Percentiles rank a stretch among this genome's conserved stretches.
phyloP scores from a whole-genome alignment of 2,329 filamentous ascomycete species.

The Bipolaris oryzae region DNA sequence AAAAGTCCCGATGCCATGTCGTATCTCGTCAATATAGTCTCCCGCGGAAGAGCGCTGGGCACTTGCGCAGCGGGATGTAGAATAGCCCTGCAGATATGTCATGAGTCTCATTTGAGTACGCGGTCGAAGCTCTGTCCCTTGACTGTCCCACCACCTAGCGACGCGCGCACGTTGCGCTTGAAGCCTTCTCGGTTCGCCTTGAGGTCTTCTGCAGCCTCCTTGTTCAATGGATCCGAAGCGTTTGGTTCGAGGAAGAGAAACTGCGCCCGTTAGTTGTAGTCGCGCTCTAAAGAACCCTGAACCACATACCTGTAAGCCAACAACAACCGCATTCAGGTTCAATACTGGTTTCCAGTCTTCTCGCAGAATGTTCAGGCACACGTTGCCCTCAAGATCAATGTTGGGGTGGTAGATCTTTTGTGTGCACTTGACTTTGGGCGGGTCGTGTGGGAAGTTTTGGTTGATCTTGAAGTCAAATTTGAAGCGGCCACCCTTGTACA shows the following conservation, averaged over 20 bases:
- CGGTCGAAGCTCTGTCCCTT: slow-evolving; percentile 76
- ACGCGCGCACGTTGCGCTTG: slow-evolving; percentile 83
- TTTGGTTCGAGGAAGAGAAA: slow-evolving; percentile 98
- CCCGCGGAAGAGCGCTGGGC: not conserved
- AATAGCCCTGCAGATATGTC: not conserved
- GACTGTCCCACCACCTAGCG: slow-evolving; percentile 82
- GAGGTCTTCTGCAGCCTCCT: slow-evolving; percentile 94
- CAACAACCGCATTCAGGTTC: slow-evolving; percentile 94
- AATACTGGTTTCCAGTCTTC: slow-evolving; percentile 99
- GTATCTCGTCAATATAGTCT: not conserved
- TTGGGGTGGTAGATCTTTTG: slow-evolving; percentile 99
- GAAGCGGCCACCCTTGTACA: slow-evolving; percentile 88
- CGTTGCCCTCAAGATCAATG: slow-evolving; percentile 96
- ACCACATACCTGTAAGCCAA: slow-evolving; percentile 77
- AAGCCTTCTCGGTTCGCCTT: slow-evolving; percentile 85
- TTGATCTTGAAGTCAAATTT: slow-evolving; percentile 91
- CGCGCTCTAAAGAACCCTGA: not conserved
- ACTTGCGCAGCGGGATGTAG: not conserved
- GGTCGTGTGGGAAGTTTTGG: slow-evolving; percentile 95
- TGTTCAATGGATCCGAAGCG: slow-evolving; percentile 95
- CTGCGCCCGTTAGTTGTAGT: slow-evolving; percentile 52
- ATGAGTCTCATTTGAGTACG: slow-evolving; percentile 67
- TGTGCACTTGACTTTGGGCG: slow-evolving; percentile 93
- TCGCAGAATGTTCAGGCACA: slow-evolving; percentile 94
- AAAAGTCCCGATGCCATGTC: not conserved